These are phyloP conservation scores for Blastocladiella britannica DNA, from an alignment of 192 early-diverging fungal species.

Conservation along the genomic window DNA sequence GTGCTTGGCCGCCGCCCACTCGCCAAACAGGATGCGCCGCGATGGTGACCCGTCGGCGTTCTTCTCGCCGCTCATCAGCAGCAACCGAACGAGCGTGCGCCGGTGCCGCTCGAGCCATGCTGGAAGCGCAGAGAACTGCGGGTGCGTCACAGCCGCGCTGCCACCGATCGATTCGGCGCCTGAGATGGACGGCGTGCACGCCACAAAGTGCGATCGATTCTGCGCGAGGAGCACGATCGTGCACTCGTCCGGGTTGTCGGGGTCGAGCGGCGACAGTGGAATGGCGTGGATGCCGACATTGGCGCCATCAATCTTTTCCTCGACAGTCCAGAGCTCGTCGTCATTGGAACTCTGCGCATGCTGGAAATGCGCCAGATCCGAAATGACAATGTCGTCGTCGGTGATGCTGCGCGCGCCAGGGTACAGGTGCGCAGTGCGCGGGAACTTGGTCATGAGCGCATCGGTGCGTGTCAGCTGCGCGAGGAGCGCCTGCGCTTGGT, in stretches of 20 bases:
- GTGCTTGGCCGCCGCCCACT: constrained; percentile 21
- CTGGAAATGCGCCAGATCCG: no score
- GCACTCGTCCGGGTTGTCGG: no score
- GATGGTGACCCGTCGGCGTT: no score
- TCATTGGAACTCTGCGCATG: background rate
- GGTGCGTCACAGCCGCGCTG: background rate
- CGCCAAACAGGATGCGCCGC: constrained; percentile 18
- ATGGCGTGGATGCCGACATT: constrained; percentile 19
- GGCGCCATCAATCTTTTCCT: constrained; percentile 29
- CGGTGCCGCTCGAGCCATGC: background rate
- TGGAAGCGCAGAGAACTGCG: constrained; percentile 2
- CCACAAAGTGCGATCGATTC: constrained; percentile 21
- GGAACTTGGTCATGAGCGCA: no score
- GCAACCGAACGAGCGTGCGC: background rate
- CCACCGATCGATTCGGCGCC: no score
- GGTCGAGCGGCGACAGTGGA: no score
- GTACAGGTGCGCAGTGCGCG: background rate
- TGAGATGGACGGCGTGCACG: no score
- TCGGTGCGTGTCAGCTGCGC: no score
- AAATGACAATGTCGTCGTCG: background rate
- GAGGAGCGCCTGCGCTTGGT: no score
- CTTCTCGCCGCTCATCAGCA: no score
- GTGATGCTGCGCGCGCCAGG: background rate
- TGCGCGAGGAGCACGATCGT: constrained; percentile 15
- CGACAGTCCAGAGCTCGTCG: constrained; percentile 5